Evolutionary conservation across 2,329 filamentous ascomycete genomes (phyloP).

Genomic region (Phialocephala subalpina): DNA sequence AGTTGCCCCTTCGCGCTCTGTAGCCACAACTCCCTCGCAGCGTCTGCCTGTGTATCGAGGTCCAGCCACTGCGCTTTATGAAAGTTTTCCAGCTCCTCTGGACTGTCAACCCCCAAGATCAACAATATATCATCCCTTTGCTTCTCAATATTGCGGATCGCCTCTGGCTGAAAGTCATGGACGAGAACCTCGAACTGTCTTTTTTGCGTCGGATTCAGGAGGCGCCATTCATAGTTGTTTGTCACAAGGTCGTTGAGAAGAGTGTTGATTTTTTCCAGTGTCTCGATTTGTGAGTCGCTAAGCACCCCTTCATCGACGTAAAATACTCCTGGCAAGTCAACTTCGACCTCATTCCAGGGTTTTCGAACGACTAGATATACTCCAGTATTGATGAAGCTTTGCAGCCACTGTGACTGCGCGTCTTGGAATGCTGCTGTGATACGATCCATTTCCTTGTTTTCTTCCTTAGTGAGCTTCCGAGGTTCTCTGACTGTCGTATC

Average conservation of each 20-base stretch:
- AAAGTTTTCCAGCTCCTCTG: background rate
- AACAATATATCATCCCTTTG: background rate
- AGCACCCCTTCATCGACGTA: conserved; percentile 25
- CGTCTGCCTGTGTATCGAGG: background rate
- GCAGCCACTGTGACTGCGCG: background rate
- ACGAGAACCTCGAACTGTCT: background rate
- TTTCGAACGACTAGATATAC: conserved; percentile 24
- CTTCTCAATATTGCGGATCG: background rate
- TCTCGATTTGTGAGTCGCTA: background rate
- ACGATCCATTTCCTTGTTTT: background rate
- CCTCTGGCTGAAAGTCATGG: background rate
- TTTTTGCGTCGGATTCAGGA: background rate
- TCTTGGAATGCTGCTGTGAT: background rate
- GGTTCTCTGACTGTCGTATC: background rate
- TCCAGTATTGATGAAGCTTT: background rate
- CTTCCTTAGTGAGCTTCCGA: background rate
- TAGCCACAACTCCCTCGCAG: too few species aligned
- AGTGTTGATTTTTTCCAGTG: conserved; percentile 7
- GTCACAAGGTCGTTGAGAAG: conserved; percentile 2
- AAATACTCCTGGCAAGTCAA: conserved; percentile 23
- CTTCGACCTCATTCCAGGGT: background rate
- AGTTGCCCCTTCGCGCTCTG: too few species aligned
- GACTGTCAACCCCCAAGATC: conserved; percentile 1
- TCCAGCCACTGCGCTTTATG: background rate
- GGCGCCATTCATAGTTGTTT: background rate